Percentiles rank a stretch among this genome's conserved stretches.
Conservation (phyloP, 331 rosid species). For the Malus hybrid region DNA sequence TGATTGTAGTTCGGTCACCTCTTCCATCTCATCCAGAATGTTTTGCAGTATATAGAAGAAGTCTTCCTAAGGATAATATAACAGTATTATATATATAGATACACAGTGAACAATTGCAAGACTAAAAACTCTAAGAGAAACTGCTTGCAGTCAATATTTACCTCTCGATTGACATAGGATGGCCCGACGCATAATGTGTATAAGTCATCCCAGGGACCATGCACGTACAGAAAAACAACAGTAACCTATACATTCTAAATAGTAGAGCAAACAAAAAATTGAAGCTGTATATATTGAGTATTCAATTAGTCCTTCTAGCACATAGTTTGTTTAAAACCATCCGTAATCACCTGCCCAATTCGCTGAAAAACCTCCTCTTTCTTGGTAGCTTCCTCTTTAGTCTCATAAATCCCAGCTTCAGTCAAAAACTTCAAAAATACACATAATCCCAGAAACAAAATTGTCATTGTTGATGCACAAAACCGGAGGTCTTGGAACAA, state of each 20-base stretch:
- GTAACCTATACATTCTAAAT: too few species aligned
- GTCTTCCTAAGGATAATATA: constrained; percentile 47
- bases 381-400: constrained; percentile 48
- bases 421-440: constrained; percentile 32
- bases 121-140: background rate
- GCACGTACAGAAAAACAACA: constrained; percentile 9
- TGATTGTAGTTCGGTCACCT: constrained; percentile 84
- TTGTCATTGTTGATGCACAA: background rate
- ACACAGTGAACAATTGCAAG: background rate
- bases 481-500: too few species aligned
- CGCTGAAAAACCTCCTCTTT: constrained; percentile 51
- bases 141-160: background rate
- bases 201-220: constrained; percentile 42
- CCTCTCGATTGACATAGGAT: constrained; percentile 37
- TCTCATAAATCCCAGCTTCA: constrained; percentile 55
- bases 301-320: too few species aligned
- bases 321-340: too few species aligned
- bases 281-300: too few species aligned
- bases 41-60: constrained; percentile 64
- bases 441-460: background rate
- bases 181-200: constrained; percentile 42
- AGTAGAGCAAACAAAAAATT: background rate
- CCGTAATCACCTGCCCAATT: constrained; percentile 33
- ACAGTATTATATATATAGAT: background rate
- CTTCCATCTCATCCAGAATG: constrained; percentile 70